Conservation (phyloP, 345 rosid species). For the Toxicodendron radicans region DNA sequence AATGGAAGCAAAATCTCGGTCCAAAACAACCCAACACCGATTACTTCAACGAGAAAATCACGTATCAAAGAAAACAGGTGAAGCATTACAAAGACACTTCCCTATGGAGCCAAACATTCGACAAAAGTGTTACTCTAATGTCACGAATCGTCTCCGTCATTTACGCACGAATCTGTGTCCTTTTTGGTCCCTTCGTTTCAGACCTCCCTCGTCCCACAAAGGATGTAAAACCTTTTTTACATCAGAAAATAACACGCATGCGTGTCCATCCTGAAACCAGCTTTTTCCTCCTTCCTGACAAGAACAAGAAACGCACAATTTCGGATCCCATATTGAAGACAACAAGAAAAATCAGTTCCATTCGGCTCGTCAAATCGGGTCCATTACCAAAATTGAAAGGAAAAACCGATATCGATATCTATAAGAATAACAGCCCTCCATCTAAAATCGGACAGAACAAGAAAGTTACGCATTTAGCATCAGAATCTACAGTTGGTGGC, state of each 20-base stretch:
- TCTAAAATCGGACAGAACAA: neutral
- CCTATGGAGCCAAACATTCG: slow-evolving; percentile 45
- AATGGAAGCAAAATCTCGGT: slow-evolving; percentile 24
- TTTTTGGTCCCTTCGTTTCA: slow-evolving; percentile 33
- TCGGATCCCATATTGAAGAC: slow-evolving; percentile 32
- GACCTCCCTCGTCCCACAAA: slow-evolving; percentile 22
- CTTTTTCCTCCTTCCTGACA: slow-evolving; percentile 5
- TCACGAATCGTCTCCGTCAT: slow-evolving; percentile 25
- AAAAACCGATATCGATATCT: no score
- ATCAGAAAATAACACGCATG: neutral
- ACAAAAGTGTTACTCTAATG: slow-evolving; percentile 36
- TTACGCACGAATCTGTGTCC: slow-evolving; percentile 34
- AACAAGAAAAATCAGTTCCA: neutral
- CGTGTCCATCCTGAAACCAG: slow-evolving; percentile 30
- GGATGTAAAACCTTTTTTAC: neutral
- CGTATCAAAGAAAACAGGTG: slow-evolving; percentile 33
- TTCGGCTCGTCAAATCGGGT: slow-evolving; percentile 7
- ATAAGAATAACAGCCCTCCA: neutral
- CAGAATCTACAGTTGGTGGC: slow-evolving; percentile 40
- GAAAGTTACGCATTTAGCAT: slow-evolving; percentile 18
- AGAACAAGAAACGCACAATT: slow-evolving; percentile 5
- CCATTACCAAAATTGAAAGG: slow-evolving; percentile 2
- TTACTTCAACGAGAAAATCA: slow-evolving; percentile 33
- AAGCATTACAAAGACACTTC: slow-evolving; percentile 36
- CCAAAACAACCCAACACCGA: slow-evolving; percentile 13